Percentiles rank a stretch among this genome's conserved stretches.
These are phyloP conservation scores for Solanum peruvianum DNA, from an alignment of 257 asterid genomes.

Conservation along the genomic window DNA sequence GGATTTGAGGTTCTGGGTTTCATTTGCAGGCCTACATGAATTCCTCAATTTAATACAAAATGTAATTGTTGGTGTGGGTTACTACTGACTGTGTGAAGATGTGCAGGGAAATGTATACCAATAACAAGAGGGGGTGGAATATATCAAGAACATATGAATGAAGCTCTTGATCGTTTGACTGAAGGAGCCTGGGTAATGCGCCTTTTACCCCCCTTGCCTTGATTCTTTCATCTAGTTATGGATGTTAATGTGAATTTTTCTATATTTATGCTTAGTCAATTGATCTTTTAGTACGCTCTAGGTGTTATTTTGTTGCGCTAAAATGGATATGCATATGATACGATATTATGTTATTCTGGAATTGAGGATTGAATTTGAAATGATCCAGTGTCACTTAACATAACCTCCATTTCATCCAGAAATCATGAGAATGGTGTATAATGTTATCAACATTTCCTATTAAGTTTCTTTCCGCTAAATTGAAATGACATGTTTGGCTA, in stretches of 20 bases:
- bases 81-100: neutral
- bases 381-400: neutral
- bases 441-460: neutral
- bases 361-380: neutral
- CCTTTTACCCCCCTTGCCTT: neutral
- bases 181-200: slow-evolving; percentile 84
- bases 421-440: neutral
- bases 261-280: neutral
- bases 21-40: neutral
- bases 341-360: neutral
- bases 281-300: neutral
- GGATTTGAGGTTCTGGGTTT: neutral
- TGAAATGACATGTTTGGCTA: neutral
- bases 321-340: neutral
- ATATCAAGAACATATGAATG: slow-evolving; percentile 93
- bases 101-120: slow-evolving; percentile 96
- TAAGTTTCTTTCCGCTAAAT: neutral
- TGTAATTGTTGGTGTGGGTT: neutral
- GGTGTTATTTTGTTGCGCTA: neutral
- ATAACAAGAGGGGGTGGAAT: slow-evolving; percentile 91
- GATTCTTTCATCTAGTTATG: neutral
- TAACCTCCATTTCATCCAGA: neutral
- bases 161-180: slow-evolving; percentile 76
- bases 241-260: neutral
- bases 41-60: neutral